phyloP scores from a whole-genome alignment of 768 basidiomycete species.

The Mycena sanguinolenta region DNA sequence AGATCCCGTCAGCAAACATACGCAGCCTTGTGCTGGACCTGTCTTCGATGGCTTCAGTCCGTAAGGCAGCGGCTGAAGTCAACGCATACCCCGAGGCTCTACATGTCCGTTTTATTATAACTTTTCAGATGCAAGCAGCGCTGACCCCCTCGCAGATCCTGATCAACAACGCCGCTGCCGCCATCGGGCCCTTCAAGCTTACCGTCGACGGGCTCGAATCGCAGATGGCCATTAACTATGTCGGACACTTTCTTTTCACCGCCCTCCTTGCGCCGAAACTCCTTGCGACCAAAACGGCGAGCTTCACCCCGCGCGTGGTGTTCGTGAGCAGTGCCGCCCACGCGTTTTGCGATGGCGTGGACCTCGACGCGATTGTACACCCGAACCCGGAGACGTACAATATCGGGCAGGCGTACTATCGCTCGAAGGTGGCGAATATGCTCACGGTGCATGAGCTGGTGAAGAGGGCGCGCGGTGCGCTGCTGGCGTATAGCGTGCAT shows the following conservation, averaged over 20 bases:
- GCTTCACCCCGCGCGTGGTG: slow-evolving; percentile 18
- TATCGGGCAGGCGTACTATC: background rate
- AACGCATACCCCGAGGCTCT: slow-evolving; percentile 28
- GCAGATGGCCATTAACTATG: slow-evolving; percentile 19
- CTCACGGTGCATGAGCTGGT: slow-evolving; percentile 7
- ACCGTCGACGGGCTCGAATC: slow-evolving; percentile 11
- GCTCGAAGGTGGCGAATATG: slow-evolving; percentile 21
- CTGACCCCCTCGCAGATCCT: slow-evolving; percentile 7
- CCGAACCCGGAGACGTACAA: background rate
- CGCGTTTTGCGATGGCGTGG: background rate
- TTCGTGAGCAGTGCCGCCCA: slow-evolving; percentile 5
- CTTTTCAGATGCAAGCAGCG: background rate
- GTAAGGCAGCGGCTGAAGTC: slow-evolving; percentile 22
- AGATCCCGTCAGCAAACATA: background rate
- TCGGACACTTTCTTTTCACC: slow-evolving; percentile 14
- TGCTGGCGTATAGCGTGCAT: slow-evolving; percentile 17
- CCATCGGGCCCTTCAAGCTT: slow-evolving; percentile 1
- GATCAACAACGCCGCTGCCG: slow-evolving; percentile 25
- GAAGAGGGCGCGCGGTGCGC: background rate
- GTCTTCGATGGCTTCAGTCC: background rate
- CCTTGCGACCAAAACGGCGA: background rate
- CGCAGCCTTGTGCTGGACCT: slow-evolving; percentile 14
- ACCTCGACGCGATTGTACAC: background rate
- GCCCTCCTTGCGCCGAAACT: slow-evolving; percentile 12
- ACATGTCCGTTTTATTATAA: background rate